Base-by-base conservation (phyloP, 441 rosid species). In the Erodium moschatum region DNA sequence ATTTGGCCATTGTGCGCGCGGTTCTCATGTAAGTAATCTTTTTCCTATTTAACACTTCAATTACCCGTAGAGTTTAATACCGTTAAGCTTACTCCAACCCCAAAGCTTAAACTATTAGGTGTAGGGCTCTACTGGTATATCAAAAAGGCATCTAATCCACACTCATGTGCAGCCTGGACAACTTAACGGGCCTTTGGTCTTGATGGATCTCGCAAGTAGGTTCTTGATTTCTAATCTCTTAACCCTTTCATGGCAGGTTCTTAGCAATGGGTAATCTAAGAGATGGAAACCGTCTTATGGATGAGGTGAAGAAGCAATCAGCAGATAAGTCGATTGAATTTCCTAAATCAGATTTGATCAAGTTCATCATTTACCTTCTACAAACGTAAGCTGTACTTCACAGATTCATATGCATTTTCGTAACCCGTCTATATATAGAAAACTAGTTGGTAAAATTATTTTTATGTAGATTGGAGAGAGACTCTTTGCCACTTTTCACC, bases 401-500 rank as follows among this genome's bases (percentile, higher is more conserved):
- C 21, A 70, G n/a, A n/a, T n/a, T n/a, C n/a, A n/a, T n/a, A n/a
- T n/a, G n/a, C n/a, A n/a, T n/a, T n/a, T n/a, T n/a, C n/a, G n/a
- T n/a, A n/a, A n/a, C n/a, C n/a, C n/a, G n/a, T n/a, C n/a, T n/a
- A n/a, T n/a, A n/a, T n/a, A 54, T 18, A 18, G 19, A 19, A 6
- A 54, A 5, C 6, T 10, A 54, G 18, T 35, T 62, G 13, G 8
- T 12, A 2, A 12, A n/a, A 31, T 64, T 6, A 31, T 66, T 70
- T 4, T 6, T 3, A 19, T 77, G 71, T 90, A 93, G 97, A 79
- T 69, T 93, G 86, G 82, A 85, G 85, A 89, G 93, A 80, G 97
- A 89, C 77, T 95, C 98, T 16, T 79, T 87, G 69, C 96, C 96
- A n/a, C 96, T 93, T 69, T 93, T 93, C 81, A 88, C 84, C 67